Evolutionary conservation across 768 basidiomycete genomes (phyloP), one percentile per base, ranked within the genome.

Genomic region (Pleurotus sapidus): DNA sequence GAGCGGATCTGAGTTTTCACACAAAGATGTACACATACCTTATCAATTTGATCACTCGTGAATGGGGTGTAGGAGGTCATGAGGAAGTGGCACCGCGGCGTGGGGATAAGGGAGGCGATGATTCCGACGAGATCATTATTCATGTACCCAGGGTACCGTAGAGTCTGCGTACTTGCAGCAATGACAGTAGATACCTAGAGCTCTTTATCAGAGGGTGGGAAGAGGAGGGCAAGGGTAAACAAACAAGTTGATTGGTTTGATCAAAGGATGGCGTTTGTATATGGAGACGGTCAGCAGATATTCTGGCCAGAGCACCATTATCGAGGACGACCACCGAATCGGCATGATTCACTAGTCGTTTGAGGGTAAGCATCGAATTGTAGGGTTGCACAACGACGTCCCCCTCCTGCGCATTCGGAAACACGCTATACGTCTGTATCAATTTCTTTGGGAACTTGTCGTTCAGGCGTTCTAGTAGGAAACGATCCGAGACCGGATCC

Each of bases 41-140:
- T 93, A 77, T 98, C 95, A 55, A 98, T 92, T 67, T 94, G 89
- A 71, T 98, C 96, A 61, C 92, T 92, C 4, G 95, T 96, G 71
- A 99, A 99, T 0, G 97, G 97, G 5, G 97, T 99, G 66, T 98
- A 99, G 12, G 94, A 94, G 8, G 97, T 98, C 92, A 95, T 96
- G 50, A 99, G 81, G 80, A 98, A 98, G 72, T 99, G 96, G 68
- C 95, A 98, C 49, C 95, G 83, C 24, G 96, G 96, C 3, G 96
- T 98, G 2, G 96, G 96, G 62, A 99, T 98, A 53, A 99, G 83
- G 14, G 93, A 94, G 5, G 96, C 95, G 56, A 98, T 89, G 61
- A 99, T 95, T 24, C 95, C 93, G 62, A 98, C 95, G 38, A 98
- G 84, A 67, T 99, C 96, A 65, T 98, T 99, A 78, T 98, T 98